Percentiles rank a stretch among this genome's conserved stretches.
phyloP scores from a whole-genome alignment of 345 rosid species.

The Barbarea vulgaris region DNA sequence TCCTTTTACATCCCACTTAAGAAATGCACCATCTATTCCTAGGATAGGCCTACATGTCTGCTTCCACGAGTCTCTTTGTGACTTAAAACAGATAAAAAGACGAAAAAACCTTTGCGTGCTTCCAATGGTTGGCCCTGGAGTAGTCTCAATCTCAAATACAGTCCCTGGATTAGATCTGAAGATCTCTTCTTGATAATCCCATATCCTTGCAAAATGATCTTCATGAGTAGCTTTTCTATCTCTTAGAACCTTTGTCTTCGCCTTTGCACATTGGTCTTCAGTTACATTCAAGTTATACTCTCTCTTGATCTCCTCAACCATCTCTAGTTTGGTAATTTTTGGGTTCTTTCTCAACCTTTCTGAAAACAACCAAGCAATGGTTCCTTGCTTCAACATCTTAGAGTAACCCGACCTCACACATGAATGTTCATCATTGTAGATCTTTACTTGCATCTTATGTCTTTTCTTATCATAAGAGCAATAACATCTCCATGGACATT shows the following conservation, averaged over 20 bases:
- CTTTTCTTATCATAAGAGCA: neutral
- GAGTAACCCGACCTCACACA: neutral
- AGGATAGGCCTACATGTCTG: too few relatives aligned
- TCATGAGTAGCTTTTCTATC: neutral
- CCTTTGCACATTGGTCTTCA: neutral
- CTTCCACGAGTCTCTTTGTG: too few relatives aligned
- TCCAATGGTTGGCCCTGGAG: too few relatives aligned
- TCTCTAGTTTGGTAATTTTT: neutral
- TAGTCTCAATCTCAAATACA: too few relatives aligned
- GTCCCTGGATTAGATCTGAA: too few relatives aligned
- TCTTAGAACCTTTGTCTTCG: neutral
- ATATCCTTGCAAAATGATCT: neutral
- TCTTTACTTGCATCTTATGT: neutral
- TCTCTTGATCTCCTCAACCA: neutral
- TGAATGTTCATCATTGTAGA: neutral
- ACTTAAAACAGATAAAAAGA: too few relatives aligned
- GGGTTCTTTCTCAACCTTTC: too few relatives aligned
- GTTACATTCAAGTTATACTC: neutral
- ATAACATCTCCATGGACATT: neutral
- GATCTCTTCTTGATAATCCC: neutral
- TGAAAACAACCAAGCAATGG: too few relatives aligned
- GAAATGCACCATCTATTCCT: neutral
- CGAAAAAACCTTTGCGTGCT: too few relatives aligned
- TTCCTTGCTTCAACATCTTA: too few relatives aligned
- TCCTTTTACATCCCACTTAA: neutral